Evolutionary conservation across 164 flowering plant species (phyloP).

Genomic region (Tetrastigma voinierianum): DNA sequence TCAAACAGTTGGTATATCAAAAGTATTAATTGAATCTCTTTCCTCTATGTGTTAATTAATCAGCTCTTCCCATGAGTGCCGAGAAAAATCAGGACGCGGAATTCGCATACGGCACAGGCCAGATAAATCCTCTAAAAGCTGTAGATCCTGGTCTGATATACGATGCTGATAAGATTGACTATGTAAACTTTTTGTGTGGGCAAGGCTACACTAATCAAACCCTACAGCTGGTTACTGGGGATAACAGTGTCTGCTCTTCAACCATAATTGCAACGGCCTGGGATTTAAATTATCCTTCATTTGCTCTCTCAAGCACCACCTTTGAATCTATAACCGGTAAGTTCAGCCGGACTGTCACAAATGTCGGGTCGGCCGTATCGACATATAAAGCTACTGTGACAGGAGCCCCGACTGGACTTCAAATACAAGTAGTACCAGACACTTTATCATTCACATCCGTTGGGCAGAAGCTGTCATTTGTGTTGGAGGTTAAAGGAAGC

Average conservation of each 20-base stretch:
- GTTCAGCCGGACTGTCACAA: slow-evolving; percentile 2
- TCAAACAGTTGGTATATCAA: too few relatives aligned
- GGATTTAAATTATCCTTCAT: slow-evolving; percentile 16
- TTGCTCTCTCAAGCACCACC: neutral
- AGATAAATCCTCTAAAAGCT: slow-evolving; percentile 10
- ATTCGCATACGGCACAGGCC: slow-evolving; percentile 19
- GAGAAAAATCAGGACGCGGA: slow-evolving; percentile 9
- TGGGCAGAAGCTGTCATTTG: slow-evolving; percentile 11
- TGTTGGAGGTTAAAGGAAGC: neutral
- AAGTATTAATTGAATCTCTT: too few relatives aligned
- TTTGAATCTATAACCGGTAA: neutral
- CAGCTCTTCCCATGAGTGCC: slow-evolving; percentile 12
- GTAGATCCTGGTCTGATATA: slow-evolving; percentile 18
- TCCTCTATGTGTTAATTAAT: too few relatives aligned
- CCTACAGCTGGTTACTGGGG: neutral
- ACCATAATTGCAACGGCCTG: neutral
- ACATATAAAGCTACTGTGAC: slow-evolving; percentile 6
- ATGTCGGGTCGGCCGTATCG: slow-evolving; percentile 5
- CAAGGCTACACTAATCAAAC: neutral
- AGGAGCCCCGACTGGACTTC: neutral
- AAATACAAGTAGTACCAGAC: slow-evolving; percentile 11
- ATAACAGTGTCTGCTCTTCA: neutral
- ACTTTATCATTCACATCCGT: slow-evolving; percentile 11
- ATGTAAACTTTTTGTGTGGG: slow-evolving; percentile 13
- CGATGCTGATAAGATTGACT: slow-evolving; percentile 7